Base-by-base conservation (phyloP, 2,329 filamentous ascomycete species). In the Trichoderma breve region DNA sequence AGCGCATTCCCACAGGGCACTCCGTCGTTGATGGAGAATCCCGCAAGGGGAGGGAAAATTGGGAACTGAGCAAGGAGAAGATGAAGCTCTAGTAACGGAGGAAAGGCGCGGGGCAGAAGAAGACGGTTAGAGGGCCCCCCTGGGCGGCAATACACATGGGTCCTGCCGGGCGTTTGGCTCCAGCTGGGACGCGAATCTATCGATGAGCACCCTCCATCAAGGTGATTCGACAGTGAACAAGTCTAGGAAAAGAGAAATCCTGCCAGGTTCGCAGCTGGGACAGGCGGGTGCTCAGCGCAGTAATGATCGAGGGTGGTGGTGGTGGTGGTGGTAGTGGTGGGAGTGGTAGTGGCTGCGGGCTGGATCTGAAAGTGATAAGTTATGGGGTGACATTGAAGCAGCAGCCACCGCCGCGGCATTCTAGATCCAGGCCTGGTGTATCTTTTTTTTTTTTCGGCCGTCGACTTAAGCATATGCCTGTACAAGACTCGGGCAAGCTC, bases 81-180 rank as follows among this genome's bases (percentile, higher is more conserved):
- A 73, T 71, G 71, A 70, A 70, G 65, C 62, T 72, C 55, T 60
- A 36, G 60, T 30, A 70, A 70, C 71, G 36, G 60, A 65, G 58
- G 47, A 72, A 65, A 63, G 60, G 71, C 70, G 70, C 71, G 71
- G 71, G 71, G 71, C 67, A 72, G 61, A 62, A 61, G 64, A 32
- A 73, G 71, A 67, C 62, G 71, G 71, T 71, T 67, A 58, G 68
- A 73, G 68, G 68, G 21, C 36, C 68, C 67, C 67, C 71, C 71
- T 73, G 71, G 71, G 39, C 68, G 34, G 60, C 61, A 66, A 61
- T 61, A 62, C 61, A 61, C 71, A 71, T 62, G 67, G 71, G 71
- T 67, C 67, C 55, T 67, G 60, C 68, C 63, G 36, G 61, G 36
- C 53, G 60, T 64, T 36, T 70, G 51, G 39, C 68, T 73, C 71